Evolutionary conservation across 345 rosid genomes (phyloP).

Genomic region (Trapa incisa): DNA sequence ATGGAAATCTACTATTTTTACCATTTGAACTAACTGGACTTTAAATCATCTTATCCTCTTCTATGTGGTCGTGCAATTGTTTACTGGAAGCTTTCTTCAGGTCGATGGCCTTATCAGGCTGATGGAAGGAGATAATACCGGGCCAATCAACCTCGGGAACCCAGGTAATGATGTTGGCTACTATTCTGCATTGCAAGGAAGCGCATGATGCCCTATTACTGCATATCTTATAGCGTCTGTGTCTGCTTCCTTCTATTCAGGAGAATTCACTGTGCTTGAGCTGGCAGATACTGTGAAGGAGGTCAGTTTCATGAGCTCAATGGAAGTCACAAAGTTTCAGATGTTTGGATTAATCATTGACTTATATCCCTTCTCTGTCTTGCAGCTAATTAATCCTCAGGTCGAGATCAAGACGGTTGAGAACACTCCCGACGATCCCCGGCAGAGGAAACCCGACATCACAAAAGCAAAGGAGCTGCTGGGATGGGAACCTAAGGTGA

Average conservation of each 20-base stretch:
- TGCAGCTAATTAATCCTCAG: conserved; percentile 63
- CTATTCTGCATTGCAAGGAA: not conserved
- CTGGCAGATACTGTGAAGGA: conserved; percentile 84
- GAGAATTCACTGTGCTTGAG: conserved; percentile 81
- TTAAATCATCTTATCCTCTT: not conserved
- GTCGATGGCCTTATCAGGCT: conserved; percentile 93
- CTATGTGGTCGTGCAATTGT: not conserved
- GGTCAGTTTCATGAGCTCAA: conserved; percentile 25
- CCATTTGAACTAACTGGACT: not conserved
- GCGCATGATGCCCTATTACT: not conserved
- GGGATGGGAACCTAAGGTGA: conserved; percentile 81
- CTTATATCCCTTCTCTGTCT: not conserved
- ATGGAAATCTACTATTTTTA: not conserved
- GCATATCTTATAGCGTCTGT: not conserved
- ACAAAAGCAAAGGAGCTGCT: conserved; percentile 66
- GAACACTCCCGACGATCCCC: conserved; percentile 95
- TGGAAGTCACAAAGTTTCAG: not conserved
- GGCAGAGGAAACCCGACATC: conserved; percentile 80
- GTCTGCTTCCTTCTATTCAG: conserved; percentile 14
- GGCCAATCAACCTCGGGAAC: conserved; percentile 95
- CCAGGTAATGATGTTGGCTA: conserved; percentile 38
- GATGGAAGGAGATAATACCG: conserved; percentile 91
- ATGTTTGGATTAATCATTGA: not conserved
- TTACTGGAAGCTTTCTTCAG: conserved; percentile 15
- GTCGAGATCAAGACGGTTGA: conserved; percentile 79